Evolutionary conservation across 805 yeast species (phyloP), one percentile per base, ranked within the genome.

Genomic region (Maudiozyma bulderi): DNA sequence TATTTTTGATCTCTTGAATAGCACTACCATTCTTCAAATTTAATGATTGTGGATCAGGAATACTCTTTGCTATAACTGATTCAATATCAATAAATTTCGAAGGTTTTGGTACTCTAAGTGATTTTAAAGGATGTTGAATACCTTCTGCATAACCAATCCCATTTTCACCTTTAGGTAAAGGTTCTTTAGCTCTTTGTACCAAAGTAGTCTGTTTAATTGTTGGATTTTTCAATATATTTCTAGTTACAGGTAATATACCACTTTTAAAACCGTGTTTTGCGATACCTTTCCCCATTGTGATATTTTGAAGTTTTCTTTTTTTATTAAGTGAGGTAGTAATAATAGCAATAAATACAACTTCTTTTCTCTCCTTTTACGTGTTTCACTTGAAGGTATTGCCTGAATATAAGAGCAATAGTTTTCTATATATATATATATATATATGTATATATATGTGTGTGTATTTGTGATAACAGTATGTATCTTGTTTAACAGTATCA

Each of bases 241-340:
- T 81, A 8, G 86, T 81, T 48, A 70, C 73, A 44, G 97, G 97
- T 54, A 90, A 73, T 45, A 86, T 73, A 63, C 97, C 97, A 45
- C 91, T 82, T 66, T 84, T 84, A 52, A 71, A 70, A 3, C 78
- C 79, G 49, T 68, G 69, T 70, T 74, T 5, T 73, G 71, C 32
- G 69, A 64, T 41, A 73, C 72, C 57, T 73, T 75, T 40, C 51
- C 75, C 77, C 80, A 76, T 76, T 26, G 10, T 26, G 26, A 11
- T 28, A 5, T 13, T 20, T 35, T 34, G n/a, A 13, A 13, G 13
- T 37, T 8, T 9, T 3, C 15, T 34, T 8, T 5, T n/a, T n/a
- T 8, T 35, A 35, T n/a, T 35, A 35, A 13, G 10, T 33, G 26
- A 20, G 26, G 26, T 20, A 20, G 26, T 3, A 20, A 20, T 20